A percentile compares a stretch with the other conserved stretches of the same genome.
Conservation (phyloP, 495 filamentous ascomycete genomes). For the Tuber aestivum region DNA sequence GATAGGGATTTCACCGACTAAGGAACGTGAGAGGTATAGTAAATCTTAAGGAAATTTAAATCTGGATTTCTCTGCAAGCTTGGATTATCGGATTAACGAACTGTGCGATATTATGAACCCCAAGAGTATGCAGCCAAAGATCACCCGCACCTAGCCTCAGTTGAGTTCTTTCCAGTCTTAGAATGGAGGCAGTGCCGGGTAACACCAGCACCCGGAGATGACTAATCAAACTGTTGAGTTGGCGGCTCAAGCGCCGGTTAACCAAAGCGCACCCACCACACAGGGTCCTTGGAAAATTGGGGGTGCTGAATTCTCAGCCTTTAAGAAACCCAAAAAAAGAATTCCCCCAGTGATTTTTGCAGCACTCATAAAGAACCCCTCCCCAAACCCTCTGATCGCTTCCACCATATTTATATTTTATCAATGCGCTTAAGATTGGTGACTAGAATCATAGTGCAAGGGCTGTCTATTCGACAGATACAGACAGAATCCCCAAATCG, state of each 20-base stretch:
- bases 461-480: no score
- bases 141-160: no score
- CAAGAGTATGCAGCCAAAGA: background rate
- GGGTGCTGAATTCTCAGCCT: no score
- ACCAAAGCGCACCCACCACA: background rate
- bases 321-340: no score
- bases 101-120: background rate
- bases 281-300: background rate
- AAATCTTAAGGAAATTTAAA: background rate
- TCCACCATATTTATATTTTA: background rate
- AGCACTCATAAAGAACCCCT: no score
- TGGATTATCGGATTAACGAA: background rate
- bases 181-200: background rate
- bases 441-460: background rate
- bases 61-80: background rate
- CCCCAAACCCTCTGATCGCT: background rate
- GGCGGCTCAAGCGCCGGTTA: background rate
- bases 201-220: background rate
- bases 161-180: background rate
- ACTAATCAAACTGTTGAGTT: background rate
- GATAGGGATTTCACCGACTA: background rate
- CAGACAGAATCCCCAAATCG: no score
- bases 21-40: background rate
- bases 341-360: no score
- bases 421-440: background rate